Evolutionary conservation across 2,329 filamentous ascomycete genomes (phyloP), one percentile per base, ranked within the genome.

Genomic region (Colletotrichum cordylinicola): DNA sequence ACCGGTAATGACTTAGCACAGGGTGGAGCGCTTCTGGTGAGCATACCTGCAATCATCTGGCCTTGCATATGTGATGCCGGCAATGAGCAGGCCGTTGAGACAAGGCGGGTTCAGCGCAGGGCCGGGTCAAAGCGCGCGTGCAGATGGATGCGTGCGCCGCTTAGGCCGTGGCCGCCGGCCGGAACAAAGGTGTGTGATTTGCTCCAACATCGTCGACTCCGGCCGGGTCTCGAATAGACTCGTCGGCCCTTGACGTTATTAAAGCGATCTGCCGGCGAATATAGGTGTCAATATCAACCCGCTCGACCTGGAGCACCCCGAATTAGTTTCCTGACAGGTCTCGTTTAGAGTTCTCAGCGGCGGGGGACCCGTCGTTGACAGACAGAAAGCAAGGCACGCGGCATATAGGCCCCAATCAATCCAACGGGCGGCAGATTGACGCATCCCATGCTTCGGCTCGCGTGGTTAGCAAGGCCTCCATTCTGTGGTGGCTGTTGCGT

Each of bases 51-150:
- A 75, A 67, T 72, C 13, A 56, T 55, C 52, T 58, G 69, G 29
- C 31, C 58, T 43, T 67, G 72, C 69, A 72, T 67, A 56, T 61
- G 62, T 62, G 62, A 67, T 67, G 72, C 72, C 62, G 72, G 62
- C 43, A 72, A 64, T 39, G 60, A 72, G 39, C 72, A 72, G 69
- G 72, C 69, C 55, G 62, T 67, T 72, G 72, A 72, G 72, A 75
- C 61, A 29, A 55, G 29, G 68, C 67, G 43, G 60, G 58, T 33
- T 61, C 58, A 21, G n/a, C 18, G 33, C 58, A 15, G 58, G 58
- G 43, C 43, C 58, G 18, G 58, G 61, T 75, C 72, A 75, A 75
- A 75, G 69, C 72, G 72, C 52, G 48, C 39, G 27, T 65, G 60
- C 43, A 10, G 31, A 56, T 39, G 33, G 21, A 35, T 39, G 52